Evolutionary conservation across 2,329 filamentous ascomycete species (phyloP), one percentile per base, ranked within the genome.

Genomic region (Talaromyces islandicus): DNA sequence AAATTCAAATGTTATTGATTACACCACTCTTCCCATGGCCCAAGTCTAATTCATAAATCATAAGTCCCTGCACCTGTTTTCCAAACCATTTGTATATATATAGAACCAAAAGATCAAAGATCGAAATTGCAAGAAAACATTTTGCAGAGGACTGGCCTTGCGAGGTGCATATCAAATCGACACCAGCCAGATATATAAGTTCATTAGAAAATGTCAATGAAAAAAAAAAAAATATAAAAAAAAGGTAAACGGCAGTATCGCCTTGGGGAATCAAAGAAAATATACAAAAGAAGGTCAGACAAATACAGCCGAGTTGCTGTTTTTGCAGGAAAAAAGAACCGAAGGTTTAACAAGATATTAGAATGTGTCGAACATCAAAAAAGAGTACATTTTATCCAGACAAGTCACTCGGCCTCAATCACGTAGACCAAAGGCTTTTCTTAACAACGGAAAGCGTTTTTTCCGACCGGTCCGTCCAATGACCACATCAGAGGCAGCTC

Each of bases 371-470:
- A 55, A 41, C 27, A 54, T 38, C 21, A 41, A 51, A n/a, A 30
- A 58, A 24, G 24, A 27, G 11, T 14, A 21, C 29, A 30, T n/a
- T 14, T 35, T 50, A 19, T 41, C 2, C 12, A 50, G 29, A 32
- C 25, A 43, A 38, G 7, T 38, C 32, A 38, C 32, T 17, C 32
- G 17, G 32, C 32, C 35, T 59, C 50, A 73, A 54, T 71, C 66
- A 48, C 71, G 70, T 62, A 79, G 66, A 24, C 77, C 74, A 62
- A 80, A 77, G 21, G 77, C 78, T 61, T 75, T 78, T 50, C 77
- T 72, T 57, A 80, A 67, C 60, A 74, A 68, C 9, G 73, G 73
- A 57, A 80, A 79, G 60, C 75, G 75, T 64, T 77, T 80, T 69
- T 79, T 80, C 61, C 76, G 77, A 38, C 72, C 75, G 21, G 68